A percentile compares a stretch with the other conserved stretches of the same genome.
phyloP scores from a whole-genome alignment of 2,329 filamentous ascomycete species.

The Botrytis sinoallii region DNA sequence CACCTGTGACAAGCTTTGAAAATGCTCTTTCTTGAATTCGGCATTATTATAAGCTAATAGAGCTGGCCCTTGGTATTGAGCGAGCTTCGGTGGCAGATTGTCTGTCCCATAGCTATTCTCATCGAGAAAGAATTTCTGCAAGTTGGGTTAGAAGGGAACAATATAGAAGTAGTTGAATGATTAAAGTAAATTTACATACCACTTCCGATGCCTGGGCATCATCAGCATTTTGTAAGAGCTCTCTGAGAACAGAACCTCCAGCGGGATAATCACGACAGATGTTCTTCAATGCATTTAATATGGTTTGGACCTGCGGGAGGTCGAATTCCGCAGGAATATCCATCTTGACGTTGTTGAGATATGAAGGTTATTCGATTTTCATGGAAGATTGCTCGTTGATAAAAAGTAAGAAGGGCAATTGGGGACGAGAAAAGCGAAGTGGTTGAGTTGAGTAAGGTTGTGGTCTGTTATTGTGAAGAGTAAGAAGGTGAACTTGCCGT shows the following conservation, averaged over 20 bases:
- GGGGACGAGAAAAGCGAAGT: neutral
- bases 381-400: neutral
- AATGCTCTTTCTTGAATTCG: conserved; percentile 35
- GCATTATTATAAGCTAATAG: conserved; percentile 39
- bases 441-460: neutral
- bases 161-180: neutral
- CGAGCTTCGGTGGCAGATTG: conserved; percentile 33
- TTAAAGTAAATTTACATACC: conserved; percentile 24
- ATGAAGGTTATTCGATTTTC: neutral
- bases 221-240: conserved; percentile 94
- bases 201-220: conserved; percentile 89
- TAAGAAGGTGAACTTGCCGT: neutral
- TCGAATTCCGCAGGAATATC: conserved; percentile 2
- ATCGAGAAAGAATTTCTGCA: conserved; percentile 35
- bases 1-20: conserved; percentile 35
- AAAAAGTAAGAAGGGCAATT: neutral
- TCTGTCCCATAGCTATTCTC: conserved; percentile 29
- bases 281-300: conserved; percentile 36
- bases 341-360: neutral
- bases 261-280: conserved; percentile 56
- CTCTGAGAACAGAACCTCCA: conserved; percentile 81
- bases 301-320: conserved; percentile 31
- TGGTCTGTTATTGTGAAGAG: neutral
- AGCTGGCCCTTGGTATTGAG: conserved; percentile 38
- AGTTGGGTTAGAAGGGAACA: neutral